Conservation (phyloP, 192 early-diverging fungal species). For the Backusella tuberculispora region DNA sequence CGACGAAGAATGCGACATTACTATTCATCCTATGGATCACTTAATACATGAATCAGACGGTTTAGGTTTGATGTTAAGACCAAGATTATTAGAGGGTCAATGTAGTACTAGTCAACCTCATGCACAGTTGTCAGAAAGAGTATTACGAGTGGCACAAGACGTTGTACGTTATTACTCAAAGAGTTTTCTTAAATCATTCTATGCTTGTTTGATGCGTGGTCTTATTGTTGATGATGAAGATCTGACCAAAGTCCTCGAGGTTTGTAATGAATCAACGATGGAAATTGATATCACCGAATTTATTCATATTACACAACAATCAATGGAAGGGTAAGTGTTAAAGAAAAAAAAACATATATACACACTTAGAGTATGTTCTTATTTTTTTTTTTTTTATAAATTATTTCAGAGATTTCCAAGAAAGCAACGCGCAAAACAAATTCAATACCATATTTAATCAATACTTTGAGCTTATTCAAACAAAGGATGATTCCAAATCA, state of each 20-base stretch:
- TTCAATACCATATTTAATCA: slow-evolving; percentile 59
- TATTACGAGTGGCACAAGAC: slow-evolving; percentile 36
- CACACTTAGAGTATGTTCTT: not conserved
- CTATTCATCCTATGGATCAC: slow-evolving; percentile 12
- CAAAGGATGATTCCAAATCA: slow-evolving; percentile 24
- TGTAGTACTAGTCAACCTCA: slow-evolving; percentile 1
- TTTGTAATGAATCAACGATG: slow-evolving; percentile 48
- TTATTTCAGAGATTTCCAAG: slow-evolving; percentile 34
- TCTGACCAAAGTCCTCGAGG: slow-evolving; percentile 45
- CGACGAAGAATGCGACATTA: not conserved
- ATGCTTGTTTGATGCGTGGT: slow-evolving; percentile 50
- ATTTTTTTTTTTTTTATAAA: not conserved
- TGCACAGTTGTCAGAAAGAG: slow-evolving; percentile 22
- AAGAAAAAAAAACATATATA: not conserved
- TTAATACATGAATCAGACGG: slow-evolving; percentile 33
- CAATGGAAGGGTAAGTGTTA: not conserved
- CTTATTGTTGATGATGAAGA: slow-evolving; percentile 46
- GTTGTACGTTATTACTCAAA: slow-evolving; percentile 51
- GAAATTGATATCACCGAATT: slow-evolving; percentile 61
- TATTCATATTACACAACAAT: slow-evolving; percentile 39
- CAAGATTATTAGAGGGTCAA: slow-evolving; percentile 28
- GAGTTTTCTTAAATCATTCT: slow-evolving; percentile 56
- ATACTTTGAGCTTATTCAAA: slow-evolving; percentile 58
- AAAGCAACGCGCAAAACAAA: slow-evolving; percentile 41
- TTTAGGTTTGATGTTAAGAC: slow-evolving; percentile 22